These are phyloP conservation scores for Mycocentrospora acerina DNA, from an alignment of 2,329 filamentous ascomycete genomes.

Conservation along the genomic window DNA sequence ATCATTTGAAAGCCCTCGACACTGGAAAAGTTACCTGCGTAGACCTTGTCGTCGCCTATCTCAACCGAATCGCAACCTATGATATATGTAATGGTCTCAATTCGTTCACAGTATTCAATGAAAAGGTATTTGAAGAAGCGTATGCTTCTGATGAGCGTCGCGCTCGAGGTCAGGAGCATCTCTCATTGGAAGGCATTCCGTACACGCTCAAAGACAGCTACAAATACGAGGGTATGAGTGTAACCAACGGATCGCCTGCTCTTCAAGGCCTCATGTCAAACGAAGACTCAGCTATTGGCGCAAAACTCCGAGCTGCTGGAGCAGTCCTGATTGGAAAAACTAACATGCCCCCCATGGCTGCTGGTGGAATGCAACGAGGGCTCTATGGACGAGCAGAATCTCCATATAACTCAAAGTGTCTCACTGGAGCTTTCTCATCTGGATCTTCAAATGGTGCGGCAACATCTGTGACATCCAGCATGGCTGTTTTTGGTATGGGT, in stretches of 20 bases:
- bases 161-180: constrained; percentile 36
- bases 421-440: constrained; percentile 58
- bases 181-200: constrained; percentile 58
- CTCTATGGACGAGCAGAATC: constrained; percentile 59
- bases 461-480: constrained; percentile 52
- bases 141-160: constrained; percentile 50
- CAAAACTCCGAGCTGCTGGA: constrained; percentile 51
- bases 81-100: constrained; percentile 50
- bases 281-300: constrained; percentile 56
- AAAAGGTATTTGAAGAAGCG: constrained; percentile 50
- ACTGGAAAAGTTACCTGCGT: constrained; percentile 47
- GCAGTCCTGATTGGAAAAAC: constrained; percentile 57
- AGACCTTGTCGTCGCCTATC: constrained; percentile 49
- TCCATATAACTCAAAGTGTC: constrained; percentile 57
- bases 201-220: constrained; percentile 62
- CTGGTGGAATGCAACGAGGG: constrained; percentile 60
- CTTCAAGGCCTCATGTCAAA: constrained; percentile 53
- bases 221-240: constrained; percentile 56
- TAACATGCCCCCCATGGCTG: constrained; percentile 63
- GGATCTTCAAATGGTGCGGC: constrained; percentile 61
- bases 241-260: constrained; percentile 57
- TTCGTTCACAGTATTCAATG: constrained; percentile 53
- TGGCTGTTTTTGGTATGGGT: constrained; percentile 57
- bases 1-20: constrained; percentile 47
- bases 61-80: constrained; percentile 51